A percentile compares a stretch with the other conserved stretches of the same genome.
These are phyloP conservation scores for Capronia coronata DNA, from an alignment of 2,329 filamentous ascomycete genomes.

Conservation along the genomic window DNA sequence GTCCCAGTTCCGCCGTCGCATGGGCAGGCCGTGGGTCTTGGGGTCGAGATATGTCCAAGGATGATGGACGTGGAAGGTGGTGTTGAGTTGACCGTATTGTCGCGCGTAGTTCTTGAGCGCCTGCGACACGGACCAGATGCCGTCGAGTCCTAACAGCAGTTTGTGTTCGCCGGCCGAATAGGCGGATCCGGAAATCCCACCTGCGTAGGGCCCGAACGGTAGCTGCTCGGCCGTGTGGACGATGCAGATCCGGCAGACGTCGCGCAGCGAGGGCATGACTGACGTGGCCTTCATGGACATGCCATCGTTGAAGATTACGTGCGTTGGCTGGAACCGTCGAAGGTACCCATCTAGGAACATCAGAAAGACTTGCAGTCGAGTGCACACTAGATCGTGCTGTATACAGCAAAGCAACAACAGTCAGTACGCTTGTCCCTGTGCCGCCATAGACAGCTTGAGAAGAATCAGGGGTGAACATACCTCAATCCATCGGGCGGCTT, in stretches of 20 bases:
- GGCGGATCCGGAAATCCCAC: constrained; percentile 13
- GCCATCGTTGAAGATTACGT: constrained; percentile 18
- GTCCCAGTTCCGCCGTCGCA: constrained; percentile 16
- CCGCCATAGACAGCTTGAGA: too few species aligned
- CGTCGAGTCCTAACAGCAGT: constrained; percentile 18
- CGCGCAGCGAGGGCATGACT: constrained; percentile 4
- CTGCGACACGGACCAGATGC: constrained; percentile 19
- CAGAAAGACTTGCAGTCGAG: not conserved
- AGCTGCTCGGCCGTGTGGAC: constrained; percentile 5
- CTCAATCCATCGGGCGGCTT: constrained; percentile 10
- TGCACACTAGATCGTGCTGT: constrained; percentile 1
- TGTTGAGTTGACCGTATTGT: constrained; percentile 18
- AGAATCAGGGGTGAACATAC: too few species aligned
- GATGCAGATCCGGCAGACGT: constrained; percentile 9
- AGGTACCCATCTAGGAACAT: constrained; percentile 5
- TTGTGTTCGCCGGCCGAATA: constrained; percentile 10
- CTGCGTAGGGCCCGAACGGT: constrained; percentile 2
- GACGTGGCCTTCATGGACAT: constrained; percentile 6
- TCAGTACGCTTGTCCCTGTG: too few species aligned
- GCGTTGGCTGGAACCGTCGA: constrained; percentile 10
- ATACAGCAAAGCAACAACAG: not conserved
- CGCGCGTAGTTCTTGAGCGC: constrained; percentile 19
- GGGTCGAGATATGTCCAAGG: constrained; percentile 24
- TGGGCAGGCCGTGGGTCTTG: constrained; percentile 13
- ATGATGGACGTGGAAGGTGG: constrained; percentile 19